phyloP scores from a whole-genome alignment of 495 filamentous ascomycete genomes.

The Neurospora sublineolata region DNA sequence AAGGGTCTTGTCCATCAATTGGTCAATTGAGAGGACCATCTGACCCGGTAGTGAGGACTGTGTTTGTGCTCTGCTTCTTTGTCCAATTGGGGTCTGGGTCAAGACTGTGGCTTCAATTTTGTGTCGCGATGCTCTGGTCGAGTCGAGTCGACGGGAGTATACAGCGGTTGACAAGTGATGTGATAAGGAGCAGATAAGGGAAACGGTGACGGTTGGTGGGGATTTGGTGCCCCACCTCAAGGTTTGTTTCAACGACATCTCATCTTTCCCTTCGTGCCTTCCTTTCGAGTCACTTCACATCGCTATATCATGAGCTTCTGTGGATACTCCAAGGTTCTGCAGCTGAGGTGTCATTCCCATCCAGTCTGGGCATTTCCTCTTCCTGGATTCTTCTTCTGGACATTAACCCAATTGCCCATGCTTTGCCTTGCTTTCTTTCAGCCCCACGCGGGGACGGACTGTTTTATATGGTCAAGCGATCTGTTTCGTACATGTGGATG shows the following conservation, averaged over 20 bases:
- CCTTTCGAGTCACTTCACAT: neutral
- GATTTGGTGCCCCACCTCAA: neutral
- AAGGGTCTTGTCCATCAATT: neutral
- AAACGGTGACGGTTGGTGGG: neutral
- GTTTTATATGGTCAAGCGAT: neutral
- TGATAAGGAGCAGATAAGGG: neutral
- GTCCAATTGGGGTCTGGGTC: neutral
- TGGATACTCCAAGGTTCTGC: neutral
- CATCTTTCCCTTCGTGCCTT: neutral
- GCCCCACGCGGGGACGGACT: neutral
- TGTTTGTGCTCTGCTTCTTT: neutral
- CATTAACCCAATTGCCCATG: neutral
- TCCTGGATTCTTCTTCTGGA: neutral
- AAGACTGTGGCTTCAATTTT: neutral
- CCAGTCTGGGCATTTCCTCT: neutral
- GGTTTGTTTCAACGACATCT: neutral
- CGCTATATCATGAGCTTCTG: neutral
- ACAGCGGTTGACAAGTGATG: neutral
- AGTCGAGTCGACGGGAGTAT: too few species aligned
- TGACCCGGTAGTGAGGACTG: neutral
- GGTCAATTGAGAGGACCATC: neutral
- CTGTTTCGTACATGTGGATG: neutral
- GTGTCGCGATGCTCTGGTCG: neutral
- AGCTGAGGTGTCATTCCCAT: neutral
- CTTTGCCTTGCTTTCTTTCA: neutral